Percentiles rank a stretch among this genome's conserved stretches.
phyloP scores from a whole-genome alignment of 768 basidiomycete species.

The Mycena olivaceomarginata region DNA sequence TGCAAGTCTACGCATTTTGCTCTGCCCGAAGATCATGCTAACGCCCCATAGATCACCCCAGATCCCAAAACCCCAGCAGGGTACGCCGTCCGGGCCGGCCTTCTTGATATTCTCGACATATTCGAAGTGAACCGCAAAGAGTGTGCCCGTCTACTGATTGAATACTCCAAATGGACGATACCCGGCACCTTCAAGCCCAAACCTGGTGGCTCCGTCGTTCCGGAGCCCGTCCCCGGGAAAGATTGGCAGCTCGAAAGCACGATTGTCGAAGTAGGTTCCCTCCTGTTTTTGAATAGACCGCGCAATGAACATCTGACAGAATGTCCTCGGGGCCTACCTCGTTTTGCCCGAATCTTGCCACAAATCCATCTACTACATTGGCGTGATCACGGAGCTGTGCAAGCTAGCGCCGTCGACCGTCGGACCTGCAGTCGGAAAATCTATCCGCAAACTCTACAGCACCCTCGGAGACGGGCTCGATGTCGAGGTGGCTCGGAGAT shows the following conservation, averaged over 20 bases:
- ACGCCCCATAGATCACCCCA: conserved; percentile 79
- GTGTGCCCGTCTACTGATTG: conserved; percentile 89
- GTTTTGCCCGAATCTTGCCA: conserved; percentile 86
- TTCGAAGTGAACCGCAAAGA: conserved; percentile 99
- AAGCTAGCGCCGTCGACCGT: conserved; percentile 95
- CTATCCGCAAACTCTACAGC: conserved; percentile 90
- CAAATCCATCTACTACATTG: conserved; percentile 90
- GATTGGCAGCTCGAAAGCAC: conserved; percentile 94
- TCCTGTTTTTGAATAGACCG: conserved; percentile 7
- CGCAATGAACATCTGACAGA: conserved; percentile 60
- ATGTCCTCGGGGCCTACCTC: conserved; percentile 83
- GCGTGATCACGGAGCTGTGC: conserved; percentile 94
- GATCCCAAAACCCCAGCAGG: conserved; percentile 84
- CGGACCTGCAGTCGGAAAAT: conserved; percentile 97
- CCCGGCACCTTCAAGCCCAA: conserved; percentile 91
- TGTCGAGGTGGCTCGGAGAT: conserved; percentile 86
- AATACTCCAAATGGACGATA: conserved; percentile 90
- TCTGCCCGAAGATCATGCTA: conserved; percentile 8
- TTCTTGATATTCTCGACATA: conserved; percentile 89
- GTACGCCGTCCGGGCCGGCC: conserved; percentile 84
- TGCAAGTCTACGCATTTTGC: conserved; percentile 51
- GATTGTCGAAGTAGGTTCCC: conserved; percentile 82
- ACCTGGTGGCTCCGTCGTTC: conserved; percentile 73
- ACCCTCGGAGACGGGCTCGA: conserved; percentile 91
- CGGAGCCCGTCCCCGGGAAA: conserved; percentile 75